A percentile compares a stretch with the other conserved stretches of the same genome.
Conservation (phyloP, 768 basidiomycete genomes). For the Naganishia onofrii region DNA sequence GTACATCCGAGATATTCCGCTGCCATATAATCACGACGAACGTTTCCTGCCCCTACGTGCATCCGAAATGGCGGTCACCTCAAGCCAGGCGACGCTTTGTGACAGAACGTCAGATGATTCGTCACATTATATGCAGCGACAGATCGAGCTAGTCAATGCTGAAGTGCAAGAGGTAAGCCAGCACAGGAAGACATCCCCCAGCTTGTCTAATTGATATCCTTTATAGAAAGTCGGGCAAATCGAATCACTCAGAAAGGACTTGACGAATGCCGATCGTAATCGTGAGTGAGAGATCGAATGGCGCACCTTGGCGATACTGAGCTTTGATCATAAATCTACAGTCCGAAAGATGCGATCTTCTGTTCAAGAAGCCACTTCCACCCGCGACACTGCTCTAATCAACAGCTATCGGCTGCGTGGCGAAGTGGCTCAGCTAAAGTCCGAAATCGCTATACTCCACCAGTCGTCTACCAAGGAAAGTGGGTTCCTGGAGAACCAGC, state of each 20-base stretch:
- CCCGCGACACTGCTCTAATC: constrained; percentile 20
- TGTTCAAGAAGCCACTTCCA: constrained; percentile 17
- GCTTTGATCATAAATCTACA: neutral
- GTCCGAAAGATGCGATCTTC: constrained; percentile 26
- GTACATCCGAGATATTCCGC: neutral
- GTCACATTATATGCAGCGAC: neutral
- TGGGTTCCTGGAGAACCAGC: constrained; percentile 24
- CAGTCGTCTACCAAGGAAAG: constrained; percentile 28
- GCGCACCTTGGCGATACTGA: neutral
- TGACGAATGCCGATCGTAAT: constrained; percentile 19
- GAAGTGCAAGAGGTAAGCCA: constrained; percentile 19
- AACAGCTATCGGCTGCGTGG: neutral
- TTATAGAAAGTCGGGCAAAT: neutral
- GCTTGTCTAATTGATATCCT: neutral
- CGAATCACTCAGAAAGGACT: constrained; percentile 6
- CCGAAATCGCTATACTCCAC: constrained; percentile 32
- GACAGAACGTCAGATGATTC: neutral
- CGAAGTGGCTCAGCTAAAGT: constrained; percentile 21
- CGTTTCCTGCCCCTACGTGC: neutral
- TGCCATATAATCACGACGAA: neutral
- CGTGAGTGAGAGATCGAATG: neutral
- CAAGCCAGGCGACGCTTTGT: neutral
- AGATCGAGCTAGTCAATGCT: neutral
- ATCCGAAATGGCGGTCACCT: constrained; percentile 1
- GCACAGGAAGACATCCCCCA: neutral